Conservation (phyloP, 208 protist genomes). For the Leishmania mexicana region DNA sequence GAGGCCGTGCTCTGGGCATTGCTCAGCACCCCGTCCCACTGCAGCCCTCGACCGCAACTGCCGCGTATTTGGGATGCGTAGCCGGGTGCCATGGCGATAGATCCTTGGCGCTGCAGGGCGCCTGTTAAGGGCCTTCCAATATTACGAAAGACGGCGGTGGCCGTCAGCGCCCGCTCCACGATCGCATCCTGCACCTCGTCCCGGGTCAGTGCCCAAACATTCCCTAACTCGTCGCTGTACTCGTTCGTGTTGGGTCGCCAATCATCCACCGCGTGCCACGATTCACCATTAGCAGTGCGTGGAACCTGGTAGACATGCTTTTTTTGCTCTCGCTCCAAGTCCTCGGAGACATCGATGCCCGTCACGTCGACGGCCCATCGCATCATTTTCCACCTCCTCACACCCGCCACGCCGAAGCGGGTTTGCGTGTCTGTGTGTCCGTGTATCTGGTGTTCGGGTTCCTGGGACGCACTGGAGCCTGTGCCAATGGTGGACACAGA, state of each 20-base stretch:
- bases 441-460: background rate
- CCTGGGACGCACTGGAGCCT: background rate
- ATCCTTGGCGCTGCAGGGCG: constrained; percentile 2
- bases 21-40: constrained; percentile 18
- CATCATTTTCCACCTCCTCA: constrained; percentile 49
- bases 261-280: constrained; percentile 20
- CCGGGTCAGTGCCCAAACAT: constrained; percentile 50
- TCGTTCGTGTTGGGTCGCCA: constrained; percentile 15
- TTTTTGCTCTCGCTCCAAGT: constrained; percentile 60
- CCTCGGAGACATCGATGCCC: constrained; percentile 75
- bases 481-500: background rate
- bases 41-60: background rate
- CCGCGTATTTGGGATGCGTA: background rate
- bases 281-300: constrained; percentile 14
- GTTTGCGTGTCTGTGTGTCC: background rate
- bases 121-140: constrained; percentile 7
- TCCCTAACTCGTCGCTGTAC: constrained; percentile 39
- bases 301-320: constrained; percentile 41
- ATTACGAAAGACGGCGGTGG: constrained; percentile 14
- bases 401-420: background rate
- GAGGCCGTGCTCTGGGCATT: constrained; percentile 21
- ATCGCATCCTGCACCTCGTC: constrained; percentile 47
- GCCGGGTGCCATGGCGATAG: background rate
- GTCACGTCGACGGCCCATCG: constrained; percentile 82
- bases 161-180: constrained; percentile 19